These are phyloP conservation scores for Trichoderma atrobrunneum DNA, from an alignment of 2,329 filamentous ascomycete genomes.

Conservation along the genomic window DNA sequence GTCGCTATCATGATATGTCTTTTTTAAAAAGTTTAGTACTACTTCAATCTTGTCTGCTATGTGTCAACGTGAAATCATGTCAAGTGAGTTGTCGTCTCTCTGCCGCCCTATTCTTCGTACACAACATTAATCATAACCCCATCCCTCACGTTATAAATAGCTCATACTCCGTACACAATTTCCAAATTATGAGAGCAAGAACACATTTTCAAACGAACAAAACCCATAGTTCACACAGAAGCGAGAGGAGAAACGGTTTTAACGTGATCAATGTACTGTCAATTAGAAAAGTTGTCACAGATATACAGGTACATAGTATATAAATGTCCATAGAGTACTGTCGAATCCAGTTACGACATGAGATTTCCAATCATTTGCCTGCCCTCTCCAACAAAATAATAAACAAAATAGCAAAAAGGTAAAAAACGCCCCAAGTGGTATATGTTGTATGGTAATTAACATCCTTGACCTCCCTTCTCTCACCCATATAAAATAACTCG, in stretches of 20 bases:
- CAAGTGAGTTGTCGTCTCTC: not conserved
- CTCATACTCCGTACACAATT: not conserved
- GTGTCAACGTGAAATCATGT: not conserved
- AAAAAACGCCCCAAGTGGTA: slow-evolving; percentile 24
- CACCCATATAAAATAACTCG: not conserved
- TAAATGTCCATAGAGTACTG: not conserved
- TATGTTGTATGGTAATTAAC: slow-evolving; percentile 10
- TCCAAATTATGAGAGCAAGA: not conserved
- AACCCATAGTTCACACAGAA: not conserved
- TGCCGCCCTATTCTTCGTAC: not conserved
- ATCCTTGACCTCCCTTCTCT: not conserved
- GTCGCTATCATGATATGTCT: slow-evolving; percentile 34
- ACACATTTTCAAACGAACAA: not conserved
- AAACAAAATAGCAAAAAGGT: not conserved
- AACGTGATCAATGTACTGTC: not conserved
- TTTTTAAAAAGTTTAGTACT: slow-evolving; percentile 13
- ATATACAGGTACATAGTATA: not conserved
- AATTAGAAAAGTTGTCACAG: slow-evolving; percentile 7
- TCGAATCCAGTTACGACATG: slow-evolving; percentile 19
- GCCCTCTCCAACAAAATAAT: not conserved
- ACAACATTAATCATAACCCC: not conserved
- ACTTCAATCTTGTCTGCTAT: not conserved
- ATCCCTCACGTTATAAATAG: not conserved
- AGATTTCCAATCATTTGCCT: slow-evolving; percentile 8
- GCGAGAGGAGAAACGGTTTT: not conserved